Evolutionary conservation across 768 basidiomycete species (phyloP).

Genomic region (Lactarius hatsudake): DNA sequence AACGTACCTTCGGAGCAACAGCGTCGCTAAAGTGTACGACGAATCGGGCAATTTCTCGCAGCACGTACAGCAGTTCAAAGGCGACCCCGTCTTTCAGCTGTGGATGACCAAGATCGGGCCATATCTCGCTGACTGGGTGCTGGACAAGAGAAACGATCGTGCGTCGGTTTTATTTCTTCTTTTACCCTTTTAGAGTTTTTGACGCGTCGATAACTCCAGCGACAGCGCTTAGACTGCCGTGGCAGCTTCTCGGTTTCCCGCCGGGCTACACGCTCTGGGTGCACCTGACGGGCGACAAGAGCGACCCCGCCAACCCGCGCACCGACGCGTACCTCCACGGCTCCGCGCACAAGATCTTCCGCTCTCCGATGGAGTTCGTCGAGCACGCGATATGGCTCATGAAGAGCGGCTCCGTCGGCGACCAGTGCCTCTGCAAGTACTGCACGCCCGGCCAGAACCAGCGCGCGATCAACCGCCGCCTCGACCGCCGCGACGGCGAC

Average conservation of each 20-base stretch:
- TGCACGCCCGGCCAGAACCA: slow-evolving; percentile 9
- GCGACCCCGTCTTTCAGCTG: background rate
- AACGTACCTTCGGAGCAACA: background rate
- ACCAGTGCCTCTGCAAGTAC: slow-evolving; percentile 17
- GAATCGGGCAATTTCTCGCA: background rate
- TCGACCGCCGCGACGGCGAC: background rate
- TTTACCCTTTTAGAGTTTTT: too few species aligned
- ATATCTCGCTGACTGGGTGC: slow-evolving; percentile 17
- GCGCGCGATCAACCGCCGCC: background rate
- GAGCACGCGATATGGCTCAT: slow-evolving; percentile 28
- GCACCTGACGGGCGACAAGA: slow-evolving; percentile 4
- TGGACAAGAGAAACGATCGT: background rate
- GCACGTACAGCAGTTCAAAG: rapidly evolving
- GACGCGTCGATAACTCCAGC: background rate
- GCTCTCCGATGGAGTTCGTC: slow-evolving; percentile 26
- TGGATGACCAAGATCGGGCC: slow-evolving; percentile 13
- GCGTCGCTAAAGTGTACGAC: background rate
- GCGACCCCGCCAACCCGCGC: slow-evolving; percentile 18
- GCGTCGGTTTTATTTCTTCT: background rate
- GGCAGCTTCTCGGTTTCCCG: slow-evolving; percentile 13
- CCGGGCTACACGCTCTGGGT: slow-evolving; percentile 16
- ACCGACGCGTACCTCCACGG: slow-evolving; percentile 19
- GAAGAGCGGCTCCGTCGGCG: background rate
- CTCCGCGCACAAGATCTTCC: slow-evolving; percentile 11
- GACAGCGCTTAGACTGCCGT: background rate